phyloP scores from a whole-genome alignment of 106 monocot genomes.

The Dendrobium huoshanense region DNA sequence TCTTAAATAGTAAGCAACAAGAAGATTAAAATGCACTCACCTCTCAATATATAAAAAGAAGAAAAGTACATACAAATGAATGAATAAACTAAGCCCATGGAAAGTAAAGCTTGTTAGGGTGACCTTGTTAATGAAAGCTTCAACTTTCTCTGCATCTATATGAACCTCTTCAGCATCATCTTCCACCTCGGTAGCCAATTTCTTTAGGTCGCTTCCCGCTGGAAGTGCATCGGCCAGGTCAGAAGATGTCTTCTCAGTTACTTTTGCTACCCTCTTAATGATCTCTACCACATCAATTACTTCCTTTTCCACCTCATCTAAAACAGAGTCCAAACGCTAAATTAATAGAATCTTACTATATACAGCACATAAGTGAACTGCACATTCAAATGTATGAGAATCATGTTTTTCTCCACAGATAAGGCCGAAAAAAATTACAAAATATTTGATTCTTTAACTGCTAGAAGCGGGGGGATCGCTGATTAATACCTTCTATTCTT shows the following conservation, averaged over 20 bases:
- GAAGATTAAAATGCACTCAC: not conserved
- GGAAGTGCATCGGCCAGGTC: not conserved
- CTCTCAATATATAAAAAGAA: not conserved
- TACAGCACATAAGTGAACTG: not conserved
- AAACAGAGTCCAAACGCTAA: not conserved
- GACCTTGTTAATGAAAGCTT: conserved; percentile 1
- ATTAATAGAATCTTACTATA: not conserved
- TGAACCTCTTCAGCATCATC: not conserved
- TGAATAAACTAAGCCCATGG: not conserved
- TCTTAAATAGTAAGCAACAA: not conserved
- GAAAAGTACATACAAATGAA: not conserved
- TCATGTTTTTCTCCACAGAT: too few species aligned
- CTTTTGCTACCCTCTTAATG: not conserved
- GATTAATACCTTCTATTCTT: not conserved
- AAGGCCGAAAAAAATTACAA: not conserved
- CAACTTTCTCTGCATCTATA: not conserved
- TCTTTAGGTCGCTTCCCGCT: not conserved
- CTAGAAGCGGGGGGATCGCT: not conserved
- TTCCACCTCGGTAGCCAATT: not conserved
- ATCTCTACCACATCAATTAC: conserved; percentile 1
- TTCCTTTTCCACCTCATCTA: conserved; percentile 5
- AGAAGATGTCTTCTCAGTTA: not conserved
- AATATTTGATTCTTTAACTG: not conserved
- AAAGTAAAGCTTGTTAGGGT: not conserved
- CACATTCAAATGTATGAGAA: too few species aligned